Conservation (phyloP, 768 basidiomycete species). For the Mycena indigotica region DNA sequence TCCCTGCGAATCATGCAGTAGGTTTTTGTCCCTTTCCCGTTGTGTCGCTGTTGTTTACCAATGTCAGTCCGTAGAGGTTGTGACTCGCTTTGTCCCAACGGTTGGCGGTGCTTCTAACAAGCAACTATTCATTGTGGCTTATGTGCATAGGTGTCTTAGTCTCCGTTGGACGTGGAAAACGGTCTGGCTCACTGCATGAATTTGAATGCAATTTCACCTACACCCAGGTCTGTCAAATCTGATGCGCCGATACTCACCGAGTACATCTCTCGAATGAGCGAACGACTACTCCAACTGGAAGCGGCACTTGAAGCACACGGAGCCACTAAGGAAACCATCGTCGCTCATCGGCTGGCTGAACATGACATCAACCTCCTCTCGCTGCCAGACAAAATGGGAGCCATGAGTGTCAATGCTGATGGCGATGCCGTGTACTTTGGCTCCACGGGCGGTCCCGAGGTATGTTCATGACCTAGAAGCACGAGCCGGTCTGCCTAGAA, state of each 20-base stretch:
- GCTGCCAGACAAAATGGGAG: not conserved
- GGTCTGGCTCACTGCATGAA: not conserved
- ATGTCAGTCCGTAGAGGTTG: not conserved
- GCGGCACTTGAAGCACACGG: not conserved
- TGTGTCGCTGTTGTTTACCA: not conserved
- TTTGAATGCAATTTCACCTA: not conserved
- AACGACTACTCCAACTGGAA: not conserved
- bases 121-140: not conserved
- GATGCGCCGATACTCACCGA: not conserved
- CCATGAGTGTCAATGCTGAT: not conserved
- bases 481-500: not conserved
- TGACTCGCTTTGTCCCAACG: not conserved
- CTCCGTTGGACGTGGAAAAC: not conserved
- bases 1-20: constrained; percentile 1
- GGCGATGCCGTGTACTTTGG: not conserved
- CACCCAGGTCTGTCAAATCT: not conserved
- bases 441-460: not conserved
- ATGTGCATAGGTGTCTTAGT: not conserved
- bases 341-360: not conserved
- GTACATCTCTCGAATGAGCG: not conserved
- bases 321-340: not conserved
- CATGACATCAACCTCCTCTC: not conserved
- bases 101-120: not conserved
- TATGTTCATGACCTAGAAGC: not conserved
- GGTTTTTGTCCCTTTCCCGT: not conserved